Evolutionary conservation across 305 asterid species (phyloP), one percentile per base, ranked within the genome.

Genomic region (Fraxinus sp.): DNA sequence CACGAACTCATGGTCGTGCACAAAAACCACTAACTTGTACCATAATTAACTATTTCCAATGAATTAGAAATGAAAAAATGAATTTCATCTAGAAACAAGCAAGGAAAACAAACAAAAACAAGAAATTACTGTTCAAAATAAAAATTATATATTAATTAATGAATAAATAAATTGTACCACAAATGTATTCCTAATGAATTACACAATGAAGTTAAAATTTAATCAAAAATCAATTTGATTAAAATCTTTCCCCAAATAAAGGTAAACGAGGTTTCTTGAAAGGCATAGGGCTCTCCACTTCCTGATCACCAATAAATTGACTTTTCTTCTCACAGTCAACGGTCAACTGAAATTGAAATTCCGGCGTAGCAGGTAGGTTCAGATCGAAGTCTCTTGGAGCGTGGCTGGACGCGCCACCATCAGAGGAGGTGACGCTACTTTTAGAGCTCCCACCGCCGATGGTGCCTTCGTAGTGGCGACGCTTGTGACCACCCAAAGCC

Each of bases 401-500:
- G 5, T 78, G 80, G 74, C 87, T 79, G 71, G 71, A 82, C 74
- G 68, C 83, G 72, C 85, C 85, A 71, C 85, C 89, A 81, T 62
- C 83, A 33, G 87, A 84, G 2, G 92, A 83, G 7, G 86, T 80
- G 77, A 88, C 81, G 37, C 87, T 77, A 14, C 86, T 88, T 64
- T 85, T 90, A 0, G 86, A 68, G 0, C 85, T 77, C 2, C 80
- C 83, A 46, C 68, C 52, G 4, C 95, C 97, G 46, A 90, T 90
- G 1, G 71, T 86, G 13, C 97, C 95, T 66, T 92, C 95, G 62
- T 92, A 93, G 89, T 94, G 98, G 85, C 91, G 91, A 49, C 98
- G 91, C 87, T 92, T 92, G 88, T 94, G 98, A 1, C 98, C 98
- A 33, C 97, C 98, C 74, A 94, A 76, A 20, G 98, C 98, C 77